Evolutionary conservation across 306 rosid species (phyloP), one percentile per base, ranked within the genome.

Genomic region (Dalbergia oliveri): DNA sequence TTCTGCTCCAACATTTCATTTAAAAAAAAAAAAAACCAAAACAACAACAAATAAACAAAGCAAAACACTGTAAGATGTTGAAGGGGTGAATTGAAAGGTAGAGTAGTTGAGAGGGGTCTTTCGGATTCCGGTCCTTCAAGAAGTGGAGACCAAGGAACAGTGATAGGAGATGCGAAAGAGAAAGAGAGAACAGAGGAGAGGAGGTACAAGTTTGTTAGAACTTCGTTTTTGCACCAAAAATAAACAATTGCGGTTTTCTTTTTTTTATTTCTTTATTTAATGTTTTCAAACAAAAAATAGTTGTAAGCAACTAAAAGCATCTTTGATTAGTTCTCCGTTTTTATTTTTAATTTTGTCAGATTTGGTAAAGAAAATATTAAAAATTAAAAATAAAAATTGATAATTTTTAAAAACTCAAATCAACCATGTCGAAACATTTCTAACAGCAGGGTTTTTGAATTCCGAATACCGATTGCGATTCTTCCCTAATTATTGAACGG

Each of bases 1-100:
- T 87, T 79, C 11, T 63, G 82, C 43, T 93, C 94, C 78, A 21
- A 64, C 94, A 86, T 86, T 63, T 73, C 84, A 89, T 86, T 88
- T 84, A 86, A 1, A 21, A 84, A 71, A 8, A 61, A 31, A 26
- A 5, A 66, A 5, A 33, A 21, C 5, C 4, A 15, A 61, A 10
- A 0, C 6, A 33, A 15, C 31, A 26, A 63, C 2, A 47, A 47
- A 5, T 57, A 44, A 44, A 3, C 44, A 43, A 5, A 10, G 18
- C 47, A 43, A 26, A 26, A 65, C 64, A 15, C n/a, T 34, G 8
- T n/a, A 4, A 15, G 6, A 72, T 2, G 18, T 0, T 5, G 19
- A 21, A 62, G 44, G 39, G 69, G 18, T 31, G 31, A 73, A 66
- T 41, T 8, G 62, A 78, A 59, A 69, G 19, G 47, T 69, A 1